Percentiles rank a stretch among this genome's conserved stretches.
phyloP scores from a whole-genome alignment of 495 filamentous ascomycete species.

The Amniculicola lignicola region DNA sequence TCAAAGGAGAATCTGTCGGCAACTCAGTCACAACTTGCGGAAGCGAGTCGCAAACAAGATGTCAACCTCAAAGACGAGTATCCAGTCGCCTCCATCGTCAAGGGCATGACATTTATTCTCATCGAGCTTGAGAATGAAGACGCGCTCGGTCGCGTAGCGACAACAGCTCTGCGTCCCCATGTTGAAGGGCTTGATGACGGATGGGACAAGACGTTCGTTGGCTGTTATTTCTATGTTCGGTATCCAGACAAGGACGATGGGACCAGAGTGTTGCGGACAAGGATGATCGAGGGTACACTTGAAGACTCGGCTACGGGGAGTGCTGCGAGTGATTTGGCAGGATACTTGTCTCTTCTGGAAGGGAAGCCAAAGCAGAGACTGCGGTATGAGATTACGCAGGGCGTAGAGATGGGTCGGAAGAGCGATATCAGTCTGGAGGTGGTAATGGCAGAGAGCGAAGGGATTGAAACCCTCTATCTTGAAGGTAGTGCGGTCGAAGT shows the following conservation, averaged over 20 bases:
- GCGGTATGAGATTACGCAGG: conserved; percentile 61
- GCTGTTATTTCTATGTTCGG: conserved; percentile 56
- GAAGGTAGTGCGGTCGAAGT: conserved; percentile 40
- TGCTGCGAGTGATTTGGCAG: conserved; percentile 55
- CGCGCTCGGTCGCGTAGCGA: conserved; percentile 42
- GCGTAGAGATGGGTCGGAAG: conserved; percentile 72
- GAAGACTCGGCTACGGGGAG: conserved; percentile 72
- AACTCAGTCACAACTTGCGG: conserved; percentile 36
- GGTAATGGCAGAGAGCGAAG: conserved; percentile 32
- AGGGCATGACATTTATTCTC: conserved; percentile 65
- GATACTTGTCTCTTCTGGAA: conserved; percentile 54
- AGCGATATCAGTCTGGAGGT: conserved; percentile 58
- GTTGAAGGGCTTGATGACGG: conserved; percentile 49
- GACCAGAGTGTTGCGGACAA: conserved; percentile 41
- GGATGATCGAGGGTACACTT: conserved; percentile 55
- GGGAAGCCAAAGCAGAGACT: conserved; percentile 35
- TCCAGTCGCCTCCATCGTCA: conserved; percentile 62
- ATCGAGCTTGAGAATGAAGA: conserved; percentile 51
- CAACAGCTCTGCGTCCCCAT: conserved; percentile 17
- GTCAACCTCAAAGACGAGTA: conserved; percentile 39
- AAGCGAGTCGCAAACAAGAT: conserved; percentile 33
- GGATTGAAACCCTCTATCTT: conserved; percentile 36
- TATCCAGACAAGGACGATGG: conserved; percentile 37
- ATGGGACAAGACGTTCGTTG: conserved; percentile 54
- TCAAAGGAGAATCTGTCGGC: conserved; percentile 32